Evolutionary conservation across 2,329 filamentous ascomycete species (phyloP).

Genomic region (Colletotrichum cordylinicola): DNA sequence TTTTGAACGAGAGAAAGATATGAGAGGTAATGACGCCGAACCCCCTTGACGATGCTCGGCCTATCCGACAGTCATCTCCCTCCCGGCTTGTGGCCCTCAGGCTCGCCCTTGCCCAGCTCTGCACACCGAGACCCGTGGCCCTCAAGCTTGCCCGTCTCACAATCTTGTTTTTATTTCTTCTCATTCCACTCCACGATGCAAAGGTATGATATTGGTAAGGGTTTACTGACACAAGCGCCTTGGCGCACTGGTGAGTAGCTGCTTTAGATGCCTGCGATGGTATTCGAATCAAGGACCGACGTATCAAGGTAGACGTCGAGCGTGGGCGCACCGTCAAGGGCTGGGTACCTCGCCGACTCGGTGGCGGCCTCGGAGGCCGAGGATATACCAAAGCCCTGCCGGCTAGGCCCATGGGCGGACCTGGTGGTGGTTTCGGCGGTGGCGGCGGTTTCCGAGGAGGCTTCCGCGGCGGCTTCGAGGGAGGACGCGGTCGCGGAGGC

Average conservation of each 20-base stretch:
- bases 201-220: constrained; percentile 58
- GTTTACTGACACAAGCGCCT: constrained; percentile 71
- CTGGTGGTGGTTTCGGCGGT: constrained; percentile 48
- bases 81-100: constrained; percentile 48
- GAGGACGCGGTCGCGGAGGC: constrained; percentile 37
- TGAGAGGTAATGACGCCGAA: constrained; percentile 82
- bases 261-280: constrained; percentile 87
- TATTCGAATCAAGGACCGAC: constrained; percentile 89
- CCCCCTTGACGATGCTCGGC: constrained; percentile 12
- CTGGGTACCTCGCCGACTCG: constrained; percentile 91
- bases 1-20: constrained; percentile 96
- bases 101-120: constrained; percentile 44
- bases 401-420: constrained; percentile 71
- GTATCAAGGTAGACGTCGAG: constrained; percentile 94
- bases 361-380: constrained; percentile 89
- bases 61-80: constrained; percentile 25
- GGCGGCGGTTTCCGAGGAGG: constrained; percentile 59
- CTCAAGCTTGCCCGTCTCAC: constrained; percentile 63
- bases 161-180: constrained; percentile 30
- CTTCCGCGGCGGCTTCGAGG: constrained; percentile 44
- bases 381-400: constrained; percentile 87
- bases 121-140: constrained; percentile 56
- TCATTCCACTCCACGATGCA: constrained; percentile 25
- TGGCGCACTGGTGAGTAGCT: constrained; percentile 72
- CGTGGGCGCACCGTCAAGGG: constrained; percentile 91